Percentiles rank a stretch among this genome's conserved stretches.
Evolutionary conservation across 148 eudicot genomes (phyloP).

Genomic region (Cornus suecica): DNA sequence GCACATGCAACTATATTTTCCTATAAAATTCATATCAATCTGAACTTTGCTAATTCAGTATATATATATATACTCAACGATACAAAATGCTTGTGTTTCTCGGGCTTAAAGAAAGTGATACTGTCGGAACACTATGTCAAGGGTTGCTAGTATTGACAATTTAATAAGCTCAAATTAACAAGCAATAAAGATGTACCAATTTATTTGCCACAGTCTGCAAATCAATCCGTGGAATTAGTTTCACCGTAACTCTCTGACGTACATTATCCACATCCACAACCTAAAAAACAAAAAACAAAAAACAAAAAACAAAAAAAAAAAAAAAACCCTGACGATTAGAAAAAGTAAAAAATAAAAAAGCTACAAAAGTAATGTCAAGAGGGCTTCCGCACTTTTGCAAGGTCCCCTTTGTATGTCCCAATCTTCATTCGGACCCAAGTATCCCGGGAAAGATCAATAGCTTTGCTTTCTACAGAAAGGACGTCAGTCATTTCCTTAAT

Average conservation of each 20-base stretch:
- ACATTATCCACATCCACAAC: conserved; percentile 94
- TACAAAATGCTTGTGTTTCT: conserved; percentile 2
- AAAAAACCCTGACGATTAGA: neutral
- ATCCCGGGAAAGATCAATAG: conserved; percentile 73
- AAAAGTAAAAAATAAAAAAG: neutral
- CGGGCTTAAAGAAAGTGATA: neutral
- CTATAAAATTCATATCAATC: neutral
- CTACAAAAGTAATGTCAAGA: neutral
- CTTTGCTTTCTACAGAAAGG: conserved; percentile 94
- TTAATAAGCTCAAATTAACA: neutral
- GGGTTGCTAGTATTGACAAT: neutral
- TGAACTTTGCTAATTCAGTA: neutral
- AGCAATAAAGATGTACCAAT: conserved; percentile 39
- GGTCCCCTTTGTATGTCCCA: conserved; percentile 92
- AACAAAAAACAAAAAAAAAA: neutral
- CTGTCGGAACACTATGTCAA: no score
- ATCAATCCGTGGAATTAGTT: conserved; percentile 84
- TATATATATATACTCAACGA: neutral
- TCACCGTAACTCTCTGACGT: conserved; percentile 85
- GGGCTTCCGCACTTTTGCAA: conserved; percentile 61
- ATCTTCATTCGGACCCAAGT: conserved; percentile 96
- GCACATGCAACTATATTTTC: neutral
- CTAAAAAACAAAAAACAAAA: conserved; percentile 28
- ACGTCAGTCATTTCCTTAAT: conserved; percentile 99
- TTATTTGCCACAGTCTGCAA: conserved; percentile 81